Percentiles rank a stretch among this genome's conserved stretches.
Conservation (phyloP, 768 basidiomycete genomes). For the Russula dissimulans region DNA sequence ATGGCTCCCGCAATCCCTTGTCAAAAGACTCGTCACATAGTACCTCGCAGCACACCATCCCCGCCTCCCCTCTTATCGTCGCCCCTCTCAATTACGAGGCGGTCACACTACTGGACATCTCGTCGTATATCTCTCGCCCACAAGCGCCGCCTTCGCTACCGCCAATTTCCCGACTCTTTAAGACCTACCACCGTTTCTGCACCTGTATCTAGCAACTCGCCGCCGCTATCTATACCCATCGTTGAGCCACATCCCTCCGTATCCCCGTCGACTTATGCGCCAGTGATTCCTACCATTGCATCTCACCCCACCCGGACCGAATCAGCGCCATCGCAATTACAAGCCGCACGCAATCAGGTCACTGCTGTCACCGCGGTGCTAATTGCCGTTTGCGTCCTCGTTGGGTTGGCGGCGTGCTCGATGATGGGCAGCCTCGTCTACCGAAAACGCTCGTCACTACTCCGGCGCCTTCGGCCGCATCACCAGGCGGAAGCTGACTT, state of each 20-base stretch:
- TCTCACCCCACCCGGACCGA: neutral
- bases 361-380: conserved; percentile 2
- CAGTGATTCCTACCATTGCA: neutral
- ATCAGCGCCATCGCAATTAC: neutral
- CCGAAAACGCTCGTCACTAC: neutral
- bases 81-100: neutral
- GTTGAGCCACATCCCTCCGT: neutral
- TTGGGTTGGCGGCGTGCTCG: neutral
- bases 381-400: conserved; percentile 1
- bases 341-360: neutral
- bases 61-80: neutral
- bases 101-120: neutral
- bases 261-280: neutral
- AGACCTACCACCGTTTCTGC: neutral
- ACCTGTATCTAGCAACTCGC: neutral
- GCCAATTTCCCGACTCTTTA: neutral
- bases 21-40: neutral
- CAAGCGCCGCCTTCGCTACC: conserved; percentile 6
- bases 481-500: neutral
- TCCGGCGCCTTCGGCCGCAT: neutral
- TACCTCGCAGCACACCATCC: neutral
- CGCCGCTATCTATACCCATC: neutral
- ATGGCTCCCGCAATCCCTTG: conserved; percentile 12
- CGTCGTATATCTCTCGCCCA: neutral
- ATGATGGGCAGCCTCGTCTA: neutral